Conservation (phyloP, 495 filamentous ascomycete species). For the Hypomontagnella submonticulosa region DNA sequence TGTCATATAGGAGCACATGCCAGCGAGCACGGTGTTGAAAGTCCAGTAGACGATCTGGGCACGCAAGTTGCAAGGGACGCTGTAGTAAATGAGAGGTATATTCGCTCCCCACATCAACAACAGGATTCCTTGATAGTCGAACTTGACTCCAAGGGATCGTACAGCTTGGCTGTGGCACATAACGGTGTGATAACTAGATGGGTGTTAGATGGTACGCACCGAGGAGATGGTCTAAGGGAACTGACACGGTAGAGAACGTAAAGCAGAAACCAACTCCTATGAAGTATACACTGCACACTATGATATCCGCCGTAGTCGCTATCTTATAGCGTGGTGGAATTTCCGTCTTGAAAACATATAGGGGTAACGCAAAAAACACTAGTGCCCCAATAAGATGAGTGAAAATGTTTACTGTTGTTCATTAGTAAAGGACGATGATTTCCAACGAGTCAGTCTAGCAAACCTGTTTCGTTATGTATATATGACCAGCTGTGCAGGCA, state of each 20-base stretch:
- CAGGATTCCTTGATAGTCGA: constrained; percentile 65
- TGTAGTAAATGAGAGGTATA: constrained; percentile 64
- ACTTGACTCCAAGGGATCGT: constrained; percentile 53
- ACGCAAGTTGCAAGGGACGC: constrained; percentile 54
- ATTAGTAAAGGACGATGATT: background rate
- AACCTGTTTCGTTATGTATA: constrained; percentile 61
- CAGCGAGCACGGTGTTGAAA: constrained; percentile 48
- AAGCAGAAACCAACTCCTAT: constrained; percentile 64
- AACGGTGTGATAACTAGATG: constrained; percentile 59
- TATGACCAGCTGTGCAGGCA: constrained; percentile 54
- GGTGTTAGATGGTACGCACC: constrained; percentile 16
- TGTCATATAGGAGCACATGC: constrained; percentile 50
- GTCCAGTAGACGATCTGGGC: constrained; percentile 54
- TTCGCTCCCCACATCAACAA: constrained; percentile 65
- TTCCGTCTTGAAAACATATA: constrained; percentile 51
- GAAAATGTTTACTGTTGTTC: constrained; percentile 61
- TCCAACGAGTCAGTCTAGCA: background rate
- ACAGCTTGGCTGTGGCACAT: constrained; percentile 58
- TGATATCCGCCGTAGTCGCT: constrained; percentile 51
- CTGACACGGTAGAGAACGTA: constrained; percentile 57
- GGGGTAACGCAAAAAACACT: constrained; percentile 56
- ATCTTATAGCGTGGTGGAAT: constrained; percentile 48
- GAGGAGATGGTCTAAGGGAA: background rate
- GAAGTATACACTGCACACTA: constrained; percentile 61
- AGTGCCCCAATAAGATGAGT: constrained; percentile 61